Conservation (phyloP, 352 stramenopile species). For the Globisporangium cylindrosporum region DNA sequence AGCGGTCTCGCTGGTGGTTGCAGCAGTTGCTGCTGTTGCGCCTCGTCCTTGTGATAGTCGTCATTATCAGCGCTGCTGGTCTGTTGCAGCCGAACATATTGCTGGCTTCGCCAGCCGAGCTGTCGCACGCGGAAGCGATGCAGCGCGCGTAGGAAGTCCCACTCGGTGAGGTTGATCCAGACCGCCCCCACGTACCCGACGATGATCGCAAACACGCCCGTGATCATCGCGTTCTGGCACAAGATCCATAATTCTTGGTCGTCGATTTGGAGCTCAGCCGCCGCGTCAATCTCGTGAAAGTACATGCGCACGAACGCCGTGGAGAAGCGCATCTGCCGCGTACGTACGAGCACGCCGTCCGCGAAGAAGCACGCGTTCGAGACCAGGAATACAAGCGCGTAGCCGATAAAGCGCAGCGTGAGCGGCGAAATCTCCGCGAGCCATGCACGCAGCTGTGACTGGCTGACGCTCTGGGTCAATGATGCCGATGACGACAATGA, state of each 20-base stretch:
- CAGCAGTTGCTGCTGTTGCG: conserved; percentile 3
- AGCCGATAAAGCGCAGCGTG: conserved; percentile 28
- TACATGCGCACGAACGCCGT: conserved; percentile 45
- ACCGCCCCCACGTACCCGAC: conserved; percentile 35
- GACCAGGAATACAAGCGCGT: conserved; percentile 30
- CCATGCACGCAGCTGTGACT: conserved; percentile 3
- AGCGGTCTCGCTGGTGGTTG: neutral
- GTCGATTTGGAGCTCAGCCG: conserved; percentile 40
- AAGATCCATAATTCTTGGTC: conserved; percentile 38
- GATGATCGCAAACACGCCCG: conserved; percentile 27
- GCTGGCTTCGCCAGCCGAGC: neutral
- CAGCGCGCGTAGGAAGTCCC: conserved; percentile 37
- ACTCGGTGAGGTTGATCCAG: conserved; percentile 58
- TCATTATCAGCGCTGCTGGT: conserved; percentile 6
- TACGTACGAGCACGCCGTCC: conserved; percentile 51
- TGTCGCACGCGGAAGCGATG: conserved; percentile 16
- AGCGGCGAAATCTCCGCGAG: neutral
- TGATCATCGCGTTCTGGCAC: conserved; percentile 31
- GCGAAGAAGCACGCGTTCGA: conserved; percentile 22
- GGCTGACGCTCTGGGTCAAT: neutral
- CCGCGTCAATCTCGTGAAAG: conserved; percentile 39
- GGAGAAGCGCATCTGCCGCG: conserved; percentile 55
- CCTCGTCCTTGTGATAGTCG: conserved; percentile 11
- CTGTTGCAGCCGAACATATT: conserved; percentile 11
- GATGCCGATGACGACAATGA: neutral